These are phyloP conservation scores for Ceratocystis cacaofunesta DNA, from an alignment of 2,329 filamentous ascomycete species.

Conservation along the genomic window DNA sequence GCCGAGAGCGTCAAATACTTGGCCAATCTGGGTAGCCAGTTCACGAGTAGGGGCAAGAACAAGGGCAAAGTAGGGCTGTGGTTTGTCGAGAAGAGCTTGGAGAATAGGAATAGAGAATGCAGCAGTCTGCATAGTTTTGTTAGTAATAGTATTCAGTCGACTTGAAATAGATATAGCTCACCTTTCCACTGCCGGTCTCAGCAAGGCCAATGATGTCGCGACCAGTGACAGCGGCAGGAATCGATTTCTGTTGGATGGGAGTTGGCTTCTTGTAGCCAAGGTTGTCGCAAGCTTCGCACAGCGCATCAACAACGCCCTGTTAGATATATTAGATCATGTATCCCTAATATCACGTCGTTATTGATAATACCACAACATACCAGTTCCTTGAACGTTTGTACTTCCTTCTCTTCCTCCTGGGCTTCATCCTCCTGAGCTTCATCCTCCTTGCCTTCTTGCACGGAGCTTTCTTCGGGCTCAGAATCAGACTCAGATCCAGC, in stretches of 20 bases:
- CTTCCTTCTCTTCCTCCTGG: constrained; percentile 24
- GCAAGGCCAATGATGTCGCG: constrained; percentile 86
- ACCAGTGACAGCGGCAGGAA: constrained; percentile 63
- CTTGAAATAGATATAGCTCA: background rate
- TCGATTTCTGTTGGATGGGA: constrained; percentile 73
- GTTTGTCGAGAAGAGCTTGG: constrained; percentile 77
- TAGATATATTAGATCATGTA: background rate
- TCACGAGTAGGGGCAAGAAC: constrained; percentile 88
- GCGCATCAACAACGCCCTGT: constrained; percentile 65
- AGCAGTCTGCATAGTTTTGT: constrained; percentile 41
- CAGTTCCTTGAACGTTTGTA: constrained; percentile 53
- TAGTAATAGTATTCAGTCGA: background rate
- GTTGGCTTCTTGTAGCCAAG: constrained; percentile 78
- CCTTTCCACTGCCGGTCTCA: constrained; percentile 85
- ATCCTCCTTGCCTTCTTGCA: constrained; percentile 3
- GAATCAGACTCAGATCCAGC: constrained; percentile 13
- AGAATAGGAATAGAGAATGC: constrained; percentile 89
- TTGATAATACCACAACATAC: constrained; percentile 24
- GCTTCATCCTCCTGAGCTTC: constrained; percentile 7
- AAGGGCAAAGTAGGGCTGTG: constrained; percentile 72
- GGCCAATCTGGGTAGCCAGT: constrained; percentile 77
- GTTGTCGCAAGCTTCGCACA: constrained; percentile 75
- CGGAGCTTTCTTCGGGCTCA: constrained; percentile 8
- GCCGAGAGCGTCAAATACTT: constrained; percentile 76
- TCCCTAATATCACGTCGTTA: constrained; percentile 17